Evolutionary conservation across 345 rosid species (phyloP).

Genomic region (Dovyalis caffra): DNA sequence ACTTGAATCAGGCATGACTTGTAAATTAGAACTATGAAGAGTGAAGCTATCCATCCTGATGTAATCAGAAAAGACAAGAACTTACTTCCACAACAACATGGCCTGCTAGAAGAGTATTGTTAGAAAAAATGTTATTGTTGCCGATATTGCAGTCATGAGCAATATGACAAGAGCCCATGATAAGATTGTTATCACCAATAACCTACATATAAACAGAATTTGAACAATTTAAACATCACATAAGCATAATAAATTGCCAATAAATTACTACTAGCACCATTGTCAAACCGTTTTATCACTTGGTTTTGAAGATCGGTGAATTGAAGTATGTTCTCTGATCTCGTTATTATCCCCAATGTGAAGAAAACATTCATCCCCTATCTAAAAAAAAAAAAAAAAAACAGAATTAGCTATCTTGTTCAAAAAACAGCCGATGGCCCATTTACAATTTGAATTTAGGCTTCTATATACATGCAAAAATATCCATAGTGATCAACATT

Average conservation of each 20-base stretch:
- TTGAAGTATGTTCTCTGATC: conserved; percentile 77
- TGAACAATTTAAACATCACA: neutral
- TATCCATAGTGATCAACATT: neutral
- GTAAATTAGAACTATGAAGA: neutral
- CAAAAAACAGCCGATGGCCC: neutral
- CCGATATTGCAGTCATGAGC: conserved; percentile 97
- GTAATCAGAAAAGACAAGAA: conserved; percentile 1
- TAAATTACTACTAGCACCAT: neutral
- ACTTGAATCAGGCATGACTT: conserved; percentile 26
- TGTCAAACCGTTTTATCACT: conserved; percentile 62
- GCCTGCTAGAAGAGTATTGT: conserved; percentile 86
- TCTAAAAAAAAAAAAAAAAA: conserved; percentile 28
- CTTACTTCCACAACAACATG: conserved; percentile 88
- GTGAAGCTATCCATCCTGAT: neutral
- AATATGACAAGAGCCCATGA: conserved; percentile 97
- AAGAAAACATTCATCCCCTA: conserved; percentile 80
- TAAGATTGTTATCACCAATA: conserved; percentile 79
- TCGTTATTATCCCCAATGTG: conserved; percentile 80
- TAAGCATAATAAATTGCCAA: neutral
- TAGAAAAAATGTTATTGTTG: conserved; percentile 79
- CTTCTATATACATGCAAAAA: neutral
- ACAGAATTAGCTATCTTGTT: neutral
- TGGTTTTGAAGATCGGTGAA: conserved; percentile 85
- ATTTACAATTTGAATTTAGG: neutral
- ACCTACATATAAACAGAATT: conserved; percentile 46